phyloP scores from a whole-genome alignment of 257 asterid species.

The Paulownia fortunei region DNA sequence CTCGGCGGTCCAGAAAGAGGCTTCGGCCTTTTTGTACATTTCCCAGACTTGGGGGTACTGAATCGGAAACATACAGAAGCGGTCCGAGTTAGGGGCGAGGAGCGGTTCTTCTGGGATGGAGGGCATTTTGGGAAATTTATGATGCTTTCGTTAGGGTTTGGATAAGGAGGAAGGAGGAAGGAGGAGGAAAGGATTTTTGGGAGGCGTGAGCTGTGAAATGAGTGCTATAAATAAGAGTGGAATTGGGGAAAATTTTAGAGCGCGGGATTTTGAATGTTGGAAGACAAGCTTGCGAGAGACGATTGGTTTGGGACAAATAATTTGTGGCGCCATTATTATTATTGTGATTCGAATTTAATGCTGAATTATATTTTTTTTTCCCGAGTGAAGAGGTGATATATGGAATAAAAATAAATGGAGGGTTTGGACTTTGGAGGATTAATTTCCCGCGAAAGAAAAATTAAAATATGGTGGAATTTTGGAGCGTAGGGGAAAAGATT shows the following conservation, averaged over 20 bases:
- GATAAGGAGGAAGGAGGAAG: not conserved
- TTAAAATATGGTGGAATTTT: not conserved
- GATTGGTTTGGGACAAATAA: not conserved
- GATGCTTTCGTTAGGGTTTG: too few species aligned
- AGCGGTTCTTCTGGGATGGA: constrained; percentile 85
- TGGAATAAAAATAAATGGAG: too few species aligned
- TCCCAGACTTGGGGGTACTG: constrained; percentile 97
- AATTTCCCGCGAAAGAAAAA: too few species aligned
- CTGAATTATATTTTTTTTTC: too few species aligned
- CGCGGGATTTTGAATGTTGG: constrained; percentile 29
- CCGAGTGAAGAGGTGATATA: too few species aligned
- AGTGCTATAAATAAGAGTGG: constrained; percentile 25
- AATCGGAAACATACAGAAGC: constrained; percentile 97
- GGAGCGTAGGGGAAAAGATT: not conserved
- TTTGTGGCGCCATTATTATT: constrained; percentile 11
- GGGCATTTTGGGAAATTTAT: too few species aligned
- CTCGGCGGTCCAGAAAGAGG: constrained; percentile 98
- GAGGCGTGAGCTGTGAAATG: not conserved
- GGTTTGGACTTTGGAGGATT: too few species aligned
- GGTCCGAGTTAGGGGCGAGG: constrained; percentile 74
- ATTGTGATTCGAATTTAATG: not conserved
- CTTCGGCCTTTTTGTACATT: constrained; percentile 95
- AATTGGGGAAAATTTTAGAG: not conserved
- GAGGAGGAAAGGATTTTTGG: constrained; percentile 47
- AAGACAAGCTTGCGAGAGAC: constrained; percentile 26